phyloP scores from a whole-genome alignment of 495 filamentous ascomycete genomes.

The Aspergillus leporis region DNA sequence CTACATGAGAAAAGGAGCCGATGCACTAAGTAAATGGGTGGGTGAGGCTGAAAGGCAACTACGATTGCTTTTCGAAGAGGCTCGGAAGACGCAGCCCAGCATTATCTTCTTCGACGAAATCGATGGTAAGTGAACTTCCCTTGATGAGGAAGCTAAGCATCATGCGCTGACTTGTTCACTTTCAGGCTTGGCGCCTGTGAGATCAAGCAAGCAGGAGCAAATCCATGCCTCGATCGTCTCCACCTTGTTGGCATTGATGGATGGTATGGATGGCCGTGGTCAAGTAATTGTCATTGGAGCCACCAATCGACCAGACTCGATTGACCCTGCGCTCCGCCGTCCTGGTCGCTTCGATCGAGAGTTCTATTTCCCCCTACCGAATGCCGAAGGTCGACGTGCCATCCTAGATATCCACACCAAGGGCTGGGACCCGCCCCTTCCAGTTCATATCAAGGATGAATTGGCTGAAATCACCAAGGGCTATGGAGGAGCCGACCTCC shows the following conservation, averaged over 20 bases:
- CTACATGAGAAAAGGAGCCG: constrained; percentile 98
- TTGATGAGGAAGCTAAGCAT: not conserved
- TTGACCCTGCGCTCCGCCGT: constrained; percentile 94
- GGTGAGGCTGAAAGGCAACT: constrained; percentile 96
- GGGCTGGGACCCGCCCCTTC: constrained; percentile 81
- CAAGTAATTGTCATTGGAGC: constrained; percentile 98
- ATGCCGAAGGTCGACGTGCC: constrained; percentile 69
- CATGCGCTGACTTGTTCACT: not conserved
- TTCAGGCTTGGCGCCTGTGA: constrained; percentile 78
- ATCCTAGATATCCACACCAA: constrained; percentile 96
- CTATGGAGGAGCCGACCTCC: constrained; percentile 92
- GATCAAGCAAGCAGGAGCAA: constrained; percentile 97
- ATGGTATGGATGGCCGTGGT: constrained; percentile 97
- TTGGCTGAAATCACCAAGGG: constrained; percentile 89
- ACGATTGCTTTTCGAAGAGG: constrained; percentile 91
- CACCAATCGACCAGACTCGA: constrained; percentile 96
- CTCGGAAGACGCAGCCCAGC: constrained; percentile 89
- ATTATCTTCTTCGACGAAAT: constrained; percentile 99
- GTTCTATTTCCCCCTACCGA: constrained; percentile 95
- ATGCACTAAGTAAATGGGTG: constrained; percentile 98
- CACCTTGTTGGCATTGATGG: constrained; percentile 92
- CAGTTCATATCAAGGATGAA: constrained; percentile 73
- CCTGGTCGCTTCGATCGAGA: constrained; percentile 96
- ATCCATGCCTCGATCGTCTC: constrained; percentile 98
- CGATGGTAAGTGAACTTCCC: constrained; percentile 59